Base-by-base conservation (phyloP, 2,329 filamentous ascomycete genomes). In the Juglanconis juglandina region DNA sequence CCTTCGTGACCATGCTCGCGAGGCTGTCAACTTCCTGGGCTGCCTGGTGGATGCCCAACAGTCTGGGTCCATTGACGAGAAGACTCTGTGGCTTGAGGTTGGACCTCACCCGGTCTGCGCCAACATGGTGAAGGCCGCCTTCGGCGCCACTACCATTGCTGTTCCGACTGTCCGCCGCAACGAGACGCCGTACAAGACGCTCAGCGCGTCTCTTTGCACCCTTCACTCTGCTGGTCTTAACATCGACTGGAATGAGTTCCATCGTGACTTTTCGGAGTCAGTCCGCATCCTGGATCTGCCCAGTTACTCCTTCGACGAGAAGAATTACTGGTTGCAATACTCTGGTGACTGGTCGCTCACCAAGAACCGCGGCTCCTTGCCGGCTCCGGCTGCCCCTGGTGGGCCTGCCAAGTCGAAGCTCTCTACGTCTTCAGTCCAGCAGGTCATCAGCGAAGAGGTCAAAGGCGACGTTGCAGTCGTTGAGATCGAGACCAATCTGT, bases 21-120 rank as follows among this genome's bases (percentile, higher is more conserved):
- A 90, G 69, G 78, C 88, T 6, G 89, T 92, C 66, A 82, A 91
- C 72, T 89, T 92, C 74, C 78, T 82, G 61, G 82, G 80, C 53
- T 88, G 85, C 7, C 75, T 92, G 1, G 75, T 82, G 13, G 78
- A 78, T 44, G 87, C 85, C 7, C 81, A 85, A 68, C 76, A 82
- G 53, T 76, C 80, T n/a, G 82, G 81, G 62, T 72, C 81, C 14
- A 83, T 90, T 51, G 81, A 87, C 63, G 84, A 87, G 64, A 85
- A 86, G 73, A 89, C 87, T 5, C 80, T 86, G 35, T 91, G 85
- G 83, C 76, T 92, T 59, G 89, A 92, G 71, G 76, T 92, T 64
- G 89, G 89, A n/a, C 88, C 89, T 42, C 87, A 91, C 67, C 87
- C 88, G 0, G 83, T 91, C 13, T 89, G 85, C 72, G 80, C 81